Percentiles rank a stretch among this genome's conserved stretches.
Evolutionary conservation across 768 basidiomycete species (phyloP).

Genomic region (Tephrocybe sp.): DNA sequence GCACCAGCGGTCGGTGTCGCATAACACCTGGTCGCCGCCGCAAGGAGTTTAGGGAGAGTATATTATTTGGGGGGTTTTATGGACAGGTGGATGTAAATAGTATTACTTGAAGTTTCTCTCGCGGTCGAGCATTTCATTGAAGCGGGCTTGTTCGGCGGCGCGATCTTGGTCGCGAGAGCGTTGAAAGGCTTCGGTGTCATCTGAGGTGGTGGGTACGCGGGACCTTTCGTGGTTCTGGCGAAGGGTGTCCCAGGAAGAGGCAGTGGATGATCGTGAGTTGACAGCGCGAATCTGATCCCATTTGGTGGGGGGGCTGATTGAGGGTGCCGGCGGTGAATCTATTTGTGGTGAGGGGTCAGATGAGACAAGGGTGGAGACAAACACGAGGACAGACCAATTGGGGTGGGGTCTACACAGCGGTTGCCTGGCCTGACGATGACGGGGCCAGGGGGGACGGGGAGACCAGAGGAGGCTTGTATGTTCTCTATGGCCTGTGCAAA

Average conservation of each 20-base stretch:
- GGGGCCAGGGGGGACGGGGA: constrained; percentile 22
- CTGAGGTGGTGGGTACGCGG: constrained; percentile 17
- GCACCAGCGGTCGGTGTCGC: constrained; percentile 13
- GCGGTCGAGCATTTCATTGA: constrained; percentile 58
- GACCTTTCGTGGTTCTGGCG: constrained; percentile 56
- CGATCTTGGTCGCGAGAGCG: constrained; percentile 30
- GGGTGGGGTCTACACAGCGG: not conserved
- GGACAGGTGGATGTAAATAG: constrained; percentile 3
- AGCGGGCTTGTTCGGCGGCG: constrained; percentile 49
- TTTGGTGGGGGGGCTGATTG: constrained; percentile 30
- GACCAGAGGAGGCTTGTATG: constrained; percentile 44
- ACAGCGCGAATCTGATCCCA: constrained; percentile 71
- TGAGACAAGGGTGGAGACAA: constrained; percentile 1
- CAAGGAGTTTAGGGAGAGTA: constrained; percentile 11
- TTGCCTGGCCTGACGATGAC: too few species aligned
- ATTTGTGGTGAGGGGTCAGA: constrained; percentile 7
- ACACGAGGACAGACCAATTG: not conserved
- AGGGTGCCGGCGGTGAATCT: constrained; percentile 12
- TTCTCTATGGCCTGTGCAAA: constrained; percentile 41
- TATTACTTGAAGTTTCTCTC: constrained; percentile 45
- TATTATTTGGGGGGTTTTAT: constrained; percentile 4
- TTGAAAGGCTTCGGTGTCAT: constrained; percentile 5
- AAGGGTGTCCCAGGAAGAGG: constrained; percentile 68
- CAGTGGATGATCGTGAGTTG: constrained; percentile 39
- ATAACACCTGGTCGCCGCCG: constrained; percentile 23